These are phyloP conservation scores for Fusarium compactum DNA, from an alignment of 2,329 filamentous ascomycete genomes.

Conservation along the genomic window DNA sequence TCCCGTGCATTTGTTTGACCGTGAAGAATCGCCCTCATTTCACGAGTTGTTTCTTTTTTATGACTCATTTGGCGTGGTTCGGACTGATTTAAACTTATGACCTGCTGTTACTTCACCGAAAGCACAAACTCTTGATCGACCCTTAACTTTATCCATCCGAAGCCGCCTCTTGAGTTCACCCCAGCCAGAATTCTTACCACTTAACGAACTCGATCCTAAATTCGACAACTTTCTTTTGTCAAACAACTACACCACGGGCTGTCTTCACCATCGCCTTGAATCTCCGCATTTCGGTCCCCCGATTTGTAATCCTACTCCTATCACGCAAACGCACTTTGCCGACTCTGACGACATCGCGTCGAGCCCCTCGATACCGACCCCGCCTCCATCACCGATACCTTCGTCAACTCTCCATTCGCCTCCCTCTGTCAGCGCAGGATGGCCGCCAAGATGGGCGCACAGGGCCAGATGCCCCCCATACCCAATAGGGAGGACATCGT, in stretches of 20 bases:
- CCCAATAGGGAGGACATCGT: constrained; percentile 72
- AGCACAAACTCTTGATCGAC: constrained; percentile 1
- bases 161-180: constrained; percentile 12
- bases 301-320: neutral
- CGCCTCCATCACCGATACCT: constrained; percentile 40
- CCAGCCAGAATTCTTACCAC: constrained; percentile 8
- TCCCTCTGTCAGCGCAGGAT: constrained; percentile 45
- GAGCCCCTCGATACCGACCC: constrained; percentile 46
- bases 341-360: constrained; percentile 42
- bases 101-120: constrained; percentile 4
- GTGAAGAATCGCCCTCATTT: constrained; percentile 23
- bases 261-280: neutral
- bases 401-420: constrained; percentile 33
- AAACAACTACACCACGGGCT: neutral
- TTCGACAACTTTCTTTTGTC: constrained; percentile 13
- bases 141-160: constrained; percentile 9
- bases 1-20: constrained; percentile 27
- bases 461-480: constrained; percentile 65
- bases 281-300: neutral
- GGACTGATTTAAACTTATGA: constrained; percentile 19
- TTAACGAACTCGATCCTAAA: constrained; percentile 23
- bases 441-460: constrained; percentile 52
- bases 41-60: constrained; percentile 31
- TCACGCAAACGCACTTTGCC: constrained; percentile 6
- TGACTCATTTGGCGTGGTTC: constrained; percentile 39